A percentile compares a stretch with the other conserved stretches of the same genome.
Conservation (phyloP, 371 early-diverging fungal genomes). For the Syncephalastrum sp. region DNA sequence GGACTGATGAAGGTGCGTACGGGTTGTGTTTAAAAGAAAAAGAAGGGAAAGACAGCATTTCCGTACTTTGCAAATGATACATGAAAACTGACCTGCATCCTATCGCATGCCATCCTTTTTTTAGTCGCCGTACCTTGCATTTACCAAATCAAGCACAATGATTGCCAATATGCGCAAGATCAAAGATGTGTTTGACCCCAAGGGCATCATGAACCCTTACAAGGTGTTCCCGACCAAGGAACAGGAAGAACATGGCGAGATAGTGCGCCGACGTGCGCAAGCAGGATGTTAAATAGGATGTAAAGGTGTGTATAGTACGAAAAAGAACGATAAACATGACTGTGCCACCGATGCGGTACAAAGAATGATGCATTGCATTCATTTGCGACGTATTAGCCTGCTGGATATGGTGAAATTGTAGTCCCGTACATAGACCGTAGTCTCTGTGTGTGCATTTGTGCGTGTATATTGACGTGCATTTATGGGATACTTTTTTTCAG, state of each 20-base stretch:
- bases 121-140: slow-evolving; percentile 39
- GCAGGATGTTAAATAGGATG: slow-evolving; percentile 20
- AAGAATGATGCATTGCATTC: too few species aligned
- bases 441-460: too few species aligned
- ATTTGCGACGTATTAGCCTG: too few species aligned
- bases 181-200: slow-evolving; percentile 77
- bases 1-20: slow-evolving; percentile 25
- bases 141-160: slow-evolving; percentile 56
- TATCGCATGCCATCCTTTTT: not conserved
- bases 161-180: slow-evolving; percentile 63
- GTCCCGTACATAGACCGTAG: too few species aligned
- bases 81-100: too few species aligned
- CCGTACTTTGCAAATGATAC: too few species aligned
- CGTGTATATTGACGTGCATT: too few species aligned
- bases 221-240: slow-evolving; percentile 52
- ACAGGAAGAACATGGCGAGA: slow-evolving; percentile 29
- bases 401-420: too few species aligned
- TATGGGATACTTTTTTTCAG: too few species aligned
- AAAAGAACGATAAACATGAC: too few species aligned
- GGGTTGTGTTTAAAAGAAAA: not conserved
- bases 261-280: slow-evolving; percentile 19
- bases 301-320: too few species aligned
- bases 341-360: too few species aligned
- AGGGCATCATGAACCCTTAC: slow-evolving; percentile 86
- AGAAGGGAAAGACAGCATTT: not conserved